Evolutionary conservation across 1,284 basidiomycete species (phyloP).

Genomic region (Heliocybe sulcata): DNA sequence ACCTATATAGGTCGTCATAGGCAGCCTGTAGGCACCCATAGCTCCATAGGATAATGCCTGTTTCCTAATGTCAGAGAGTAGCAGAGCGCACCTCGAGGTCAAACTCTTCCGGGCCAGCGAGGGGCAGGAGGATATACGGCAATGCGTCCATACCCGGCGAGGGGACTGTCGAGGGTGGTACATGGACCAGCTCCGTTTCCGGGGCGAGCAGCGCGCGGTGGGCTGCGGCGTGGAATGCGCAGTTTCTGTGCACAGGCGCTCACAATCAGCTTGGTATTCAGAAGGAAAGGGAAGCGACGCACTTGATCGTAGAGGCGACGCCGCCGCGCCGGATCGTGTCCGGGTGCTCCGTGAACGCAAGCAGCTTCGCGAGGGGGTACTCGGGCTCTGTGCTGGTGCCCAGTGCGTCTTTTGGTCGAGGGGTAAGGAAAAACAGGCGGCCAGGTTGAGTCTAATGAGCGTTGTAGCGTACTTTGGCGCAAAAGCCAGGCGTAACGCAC

Average conservation of each 20-base stretch:
- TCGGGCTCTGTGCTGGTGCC: slow-evolving; percentile 40
- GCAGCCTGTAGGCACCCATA: too few species aligned
- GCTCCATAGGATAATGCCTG: too few species aligned
- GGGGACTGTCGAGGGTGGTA: slow-evolving; percentile 45
- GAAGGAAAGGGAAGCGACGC: slow-evolving; percentile 14
- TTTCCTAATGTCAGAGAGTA: slow-evolving; percentile 3
- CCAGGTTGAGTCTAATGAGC: slow-evolving; percentile 52
- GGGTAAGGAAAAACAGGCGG: slow-evolving; percentile 64
- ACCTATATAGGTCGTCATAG: too few species aligned
- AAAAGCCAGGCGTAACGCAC: too few species aligned
- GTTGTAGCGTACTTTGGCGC: neutral
- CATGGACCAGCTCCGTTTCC: slow-evolving; percentile 42
- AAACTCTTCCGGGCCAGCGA: slow-evolving; percentile 93
- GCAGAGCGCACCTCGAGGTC: slow-evolving; percentile 66
- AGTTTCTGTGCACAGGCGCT: slow-evolving; percentile 50
- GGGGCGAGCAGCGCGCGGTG: slow-evolving; percentile 65
- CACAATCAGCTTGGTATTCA: slow-evolving; percentile 4
- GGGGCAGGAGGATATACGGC: slow-evolving; percentile 79
- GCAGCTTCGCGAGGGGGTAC: slow-evolving; percentile 77
- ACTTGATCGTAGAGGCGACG: slow-evolving; percentile 84
- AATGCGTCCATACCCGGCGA: slow-evolving; percentile 81
- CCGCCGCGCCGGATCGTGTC: slow-evolving; percentile 84
- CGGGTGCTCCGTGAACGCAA: slow-evolving; percentile 84
- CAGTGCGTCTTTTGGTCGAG: slow-evolving; percentile 37
- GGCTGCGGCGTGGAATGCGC: slow-evolving; percentile 59